Conservation (phyloP, 2,329 filamentous ascomycete genomes). For the Botrytis fabae region DNA sequence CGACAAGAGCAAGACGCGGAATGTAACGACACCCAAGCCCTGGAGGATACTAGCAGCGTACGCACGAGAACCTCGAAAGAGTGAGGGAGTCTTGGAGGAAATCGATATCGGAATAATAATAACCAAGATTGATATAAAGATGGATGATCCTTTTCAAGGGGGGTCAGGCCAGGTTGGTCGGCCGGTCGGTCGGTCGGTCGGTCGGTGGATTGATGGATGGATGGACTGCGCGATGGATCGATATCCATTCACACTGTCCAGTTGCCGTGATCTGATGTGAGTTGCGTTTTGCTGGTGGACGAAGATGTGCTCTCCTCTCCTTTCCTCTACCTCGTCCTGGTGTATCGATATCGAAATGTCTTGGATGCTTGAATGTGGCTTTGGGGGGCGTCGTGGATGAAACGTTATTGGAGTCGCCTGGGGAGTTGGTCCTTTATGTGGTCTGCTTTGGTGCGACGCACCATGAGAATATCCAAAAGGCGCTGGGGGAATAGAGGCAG, state of each 20-base stretch:
- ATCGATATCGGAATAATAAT: background rate
- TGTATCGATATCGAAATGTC: slow-evolving; percentile 3
- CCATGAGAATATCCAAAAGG: background rate
- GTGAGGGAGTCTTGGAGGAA: background rate
- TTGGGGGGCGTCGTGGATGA: background rate
- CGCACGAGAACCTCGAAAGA: background rate
- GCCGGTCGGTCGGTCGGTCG: background rate
- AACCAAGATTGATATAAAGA: background rate
- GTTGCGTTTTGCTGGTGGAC: background rate
- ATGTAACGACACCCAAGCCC: background rate
- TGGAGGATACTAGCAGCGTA: background rate
- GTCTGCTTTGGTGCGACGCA: background rate
- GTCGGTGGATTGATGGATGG: background rate
- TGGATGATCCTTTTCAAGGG: background rate
- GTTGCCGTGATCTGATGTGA: background rate
- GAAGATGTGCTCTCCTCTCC: background rate
- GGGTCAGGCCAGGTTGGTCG: background rate
- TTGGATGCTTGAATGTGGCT: slow-evolving; percentile 4
- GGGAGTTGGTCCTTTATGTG: background rate
- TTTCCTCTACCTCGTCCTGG: background rate
- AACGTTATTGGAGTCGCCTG: background rate
- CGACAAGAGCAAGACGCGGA: slow-evolving; percentile 10
- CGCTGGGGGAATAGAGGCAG: background rate
- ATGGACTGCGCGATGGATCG: background rate
- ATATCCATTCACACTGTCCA: background rate